These are phyloP conservation scores for Phaeoacremonium minimum DNA, from an alignment of 2,329 filamentous ascomycete genomes.

Conservation along the genomic window DNA sequence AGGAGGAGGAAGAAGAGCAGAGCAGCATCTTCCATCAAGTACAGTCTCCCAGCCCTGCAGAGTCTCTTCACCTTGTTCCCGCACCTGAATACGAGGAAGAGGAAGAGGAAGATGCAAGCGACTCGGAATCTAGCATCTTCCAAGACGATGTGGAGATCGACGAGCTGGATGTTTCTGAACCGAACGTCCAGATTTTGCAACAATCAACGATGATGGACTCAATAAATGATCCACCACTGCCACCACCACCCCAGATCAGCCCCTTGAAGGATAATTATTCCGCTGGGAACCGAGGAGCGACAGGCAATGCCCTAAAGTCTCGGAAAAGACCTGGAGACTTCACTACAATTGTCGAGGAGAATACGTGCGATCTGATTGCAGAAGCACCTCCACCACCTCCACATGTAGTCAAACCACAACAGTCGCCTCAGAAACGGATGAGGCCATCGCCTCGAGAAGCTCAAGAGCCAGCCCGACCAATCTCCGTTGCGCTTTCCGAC, in stretches of 20 bases:
- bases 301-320: too few species aligned
- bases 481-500: slow-evolving; percentile 11
- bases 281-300: slow-evolving; percentile 40
- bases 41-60: slow-evolving; percentile 24
- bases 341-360: slow-evolving; percentile 43
- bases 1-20: slow-evolving; percentile 30
- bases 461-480: slow-evolving; percentile 7
- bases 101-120: slow-evolving; percentile 25
- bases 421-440: slow-evolving; percentile 24
- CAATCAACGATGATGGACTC: slow-evolving; percentile 37
- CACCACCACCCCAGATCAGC: slow-evolving; percentile 40
- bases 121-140: slow-evolving; percentile 36
- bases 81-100: slow-evolving; percentile 20
- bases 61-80: slow-evolving; percentile 34
- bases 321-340: slow-evolving; percentile 30
- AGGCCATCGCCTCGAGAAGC: slow-evolving; percentile 11
- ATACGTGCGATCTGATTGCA: slow-evolving; percentile 31
- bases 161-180: slow-evolving; percentile 34
- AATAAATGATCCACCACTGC: slow-evolving; percentile 41
- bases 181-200: slow-evolving; percentile 39
- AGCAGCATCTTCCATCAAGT: slow-evolving; percentile 6
- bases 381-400: slow-evolving; percentile 27
- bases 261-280: slow-evolving; percentile 48
- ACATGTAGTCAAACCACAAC: slow-evolving; percentile 19
- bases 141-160: slow-evolving; percentile 38